A percentile compares a stretch with the other conserved stretches of the same genome.
These are phyloP conservation scores for Pythium vanterpoolii DNA, from an alignment of 352 stramenopile genomes.

Conservation along the genomic window DNA sequence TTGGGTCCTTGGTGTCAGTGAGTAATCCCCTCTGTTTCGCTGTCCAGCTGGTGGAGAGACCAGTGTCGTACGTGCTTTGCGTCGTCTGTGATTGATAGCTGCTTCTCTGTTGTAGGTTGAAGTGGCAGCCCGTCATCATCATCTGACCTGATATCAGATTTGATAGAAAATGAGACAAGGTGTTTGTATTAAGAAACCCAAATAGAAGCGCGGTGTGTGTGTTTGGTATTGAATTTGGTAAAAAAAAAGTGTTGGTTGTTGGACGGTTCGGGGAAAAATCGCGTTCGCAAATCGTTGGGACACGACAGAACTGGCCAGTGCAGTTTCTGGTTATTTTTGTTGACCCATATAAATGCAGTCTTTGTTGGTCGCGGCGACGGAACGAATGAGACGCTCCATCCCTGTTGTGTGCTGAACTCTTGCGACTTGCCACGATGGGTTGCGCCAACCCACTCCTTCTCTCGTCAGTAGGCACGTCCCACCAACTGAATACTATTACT, in stretches of 20 bases:
- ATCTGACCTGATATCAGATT: slow-evolving; percentile 3
- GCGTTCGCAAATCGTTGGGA: not conserved
- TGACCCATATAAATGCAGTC: not conserved
- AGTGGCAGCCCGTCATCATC: not conserved
- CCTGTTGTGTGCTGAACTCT: too few relatives aligned
- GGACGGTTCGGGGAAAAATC: not conserved
- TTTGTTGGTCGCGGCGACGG: not conserved
- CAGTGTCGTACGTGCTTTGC: too few relatives aligned
- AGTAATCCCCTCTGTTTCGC: too few relatives aligned
- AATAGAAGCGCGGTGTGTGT: not conserved
- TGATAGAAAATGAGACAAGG: not conserved
- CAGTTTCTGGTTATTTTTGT: too few relatives aligned
- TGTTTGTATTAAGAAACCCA: too few relatives aligned
- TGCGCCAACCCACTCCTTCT: too few relatives aligned
- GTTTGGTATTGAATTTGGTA: slow-evolving; percentile 1
- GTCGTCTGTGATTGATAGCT: not conserved
- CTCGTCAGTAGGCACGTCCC: too few relatives aligned
- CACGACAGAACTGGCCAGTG: too few relatives aligned
- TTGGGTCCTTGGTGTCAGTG: too few relatives aligned
- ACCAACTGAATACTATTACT: too few relatives aligned
- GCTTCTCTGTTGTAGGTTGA: not conserved
- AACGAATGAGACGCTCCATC: not conserved
- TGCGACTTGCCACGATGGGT: too few relatives aligned
- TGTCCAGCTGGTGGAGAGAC: too few relatives aligned
- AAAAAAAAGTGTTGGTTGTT: not conserved